Evolutionary conservation across 106 monocot species (phyloP).

Genomic region (Cymbidium sinense): DNA sequence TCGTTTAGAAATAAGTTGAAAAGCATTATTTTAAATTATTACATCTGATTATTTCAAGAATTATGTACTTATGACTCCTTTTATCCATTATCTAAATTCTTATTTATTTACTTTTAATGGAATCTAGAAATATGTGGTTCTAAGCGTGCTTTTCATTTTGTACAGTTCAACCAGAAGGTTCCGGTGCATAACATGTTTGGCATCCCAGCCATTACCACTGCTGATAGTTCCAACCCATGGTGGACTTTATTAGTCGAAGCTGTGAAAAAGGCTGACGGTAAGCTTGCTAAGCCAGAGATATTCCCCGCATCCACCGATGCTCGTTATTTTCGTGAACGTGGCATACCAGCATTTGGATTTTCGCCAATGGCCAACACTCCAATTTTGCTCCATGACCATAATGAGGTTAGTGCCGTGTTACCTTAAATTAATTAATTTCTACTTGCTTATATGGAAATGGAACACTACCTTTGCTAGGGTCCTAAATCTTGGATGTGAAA

Average conservation of each 20-base stretch:
- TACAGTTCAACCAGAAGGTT: constrained; percentile 66
- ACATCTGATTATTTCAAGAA: neutral
- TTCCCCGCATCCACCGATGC: constrained; percentile 96
- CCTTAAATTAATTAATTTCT: neutral
- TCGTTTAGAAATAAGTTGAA: neutral
- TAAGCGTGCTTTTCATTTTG: constrained; percentile 18
- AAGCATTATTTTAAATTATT: neutral
- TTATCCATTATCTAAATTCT: neutral
- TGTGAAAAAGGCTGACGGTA: constrained; percentile 62
- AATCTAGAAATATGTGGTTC: neutral
- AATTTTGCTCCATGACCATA: constrained; percentile 83
- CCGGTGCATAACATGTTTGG: constrained; percentile 62
- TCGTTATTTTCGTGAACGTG: constrained; percentile 58
- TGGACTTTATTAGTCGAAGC: constrained; percentile 64
- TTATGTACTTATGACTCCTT: neutral
- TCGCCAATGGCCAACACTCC: constrained; percentile 97
- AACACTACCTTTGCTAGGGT: neutral
- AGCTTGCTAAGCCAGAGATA: constrained; percentile 77
- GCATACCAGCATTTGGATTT: constrained; percentile 92
- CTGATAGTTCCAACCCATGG: constrained; percentile 82
- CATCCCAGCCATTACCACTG: constrained; percentile 57
- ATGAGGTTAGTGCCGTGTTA: constrained; percentile 56
- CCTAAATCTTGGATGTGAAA: too few relatives aligned
- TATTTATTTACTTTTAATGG: neutral
- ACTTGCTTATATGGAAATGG: neutral